phyloP scores from a whole-genome alignment of 2,329 filamentous ascomycete species.

The Neurospora sp. region DNA sequence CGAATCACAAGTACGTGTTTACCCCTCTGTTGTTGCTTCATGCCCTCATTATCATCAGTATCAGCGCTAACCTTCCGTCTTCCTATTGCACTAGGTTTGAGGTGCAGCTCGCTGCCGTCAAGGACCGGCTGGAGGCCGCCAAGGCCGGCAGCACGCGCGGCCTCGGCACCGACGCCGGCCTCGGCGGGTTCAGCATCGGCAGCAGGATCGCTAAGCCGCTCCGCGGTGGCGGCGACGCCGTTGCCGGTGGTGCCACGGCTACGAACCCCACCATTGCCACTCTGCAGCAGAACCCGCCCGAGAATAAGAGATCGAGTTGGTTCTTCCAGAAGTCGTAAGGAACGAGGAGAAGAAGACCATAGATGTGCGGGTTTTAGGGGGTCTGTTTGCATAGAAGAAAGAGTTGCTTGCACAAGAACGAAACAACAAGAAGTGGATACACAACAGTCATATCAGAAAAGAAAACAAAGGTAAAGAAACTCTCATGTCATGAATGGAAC shows the following conservation, averaged over 20 bases:
- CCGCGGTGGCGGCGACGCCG: slow-evolving; percentile 46
- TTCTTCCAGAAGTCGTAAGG: slow-evolving; percentile 53
- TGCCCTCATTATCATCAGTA: not conserved
- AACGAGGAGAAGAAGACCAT: not conserved
- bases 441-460: not conserved
- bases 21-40: slow-evolving; percentile 4
- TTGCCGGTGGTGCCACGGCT: slow-evolving; percentile 21
- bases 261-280: slow-evolving; percentile 46
- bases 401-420: not conserved
- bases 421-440: not conserved
- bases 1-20: slow-evolving; percentile 80
- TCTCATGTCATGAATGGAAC: not conserved
- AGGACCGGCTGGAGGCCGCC: slow-evolving; percentile 91
- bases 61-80: not conserved
- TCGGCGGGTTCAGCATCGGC: slow-evolving; percentile 64
- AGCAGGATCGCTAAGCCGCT: slow-evolving; percentile 62
- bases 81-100: slow-evolving; percentile 65
- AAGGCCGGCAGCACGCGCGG: slow-evolving; percentile 86
- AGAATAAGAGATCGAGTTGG: slow-evolving; percentile 63
- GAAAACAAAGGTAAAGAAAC: not conserved
- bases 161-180: slow-evolving; percentile 51
- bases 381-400: not conserved
- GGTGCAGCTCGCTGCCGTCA: slow-evolving; percentile 90
- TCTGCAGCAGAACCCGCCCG: slow-evolving; percentile 46
- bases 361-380: not conserved